Percentiles rank a stretch among this genome's conserved stretches.
Evolutionary conservation across 2,329 filamentous ascomycete genomes (phyloP).

Genomic region (Alternaria sp.): DNA sequence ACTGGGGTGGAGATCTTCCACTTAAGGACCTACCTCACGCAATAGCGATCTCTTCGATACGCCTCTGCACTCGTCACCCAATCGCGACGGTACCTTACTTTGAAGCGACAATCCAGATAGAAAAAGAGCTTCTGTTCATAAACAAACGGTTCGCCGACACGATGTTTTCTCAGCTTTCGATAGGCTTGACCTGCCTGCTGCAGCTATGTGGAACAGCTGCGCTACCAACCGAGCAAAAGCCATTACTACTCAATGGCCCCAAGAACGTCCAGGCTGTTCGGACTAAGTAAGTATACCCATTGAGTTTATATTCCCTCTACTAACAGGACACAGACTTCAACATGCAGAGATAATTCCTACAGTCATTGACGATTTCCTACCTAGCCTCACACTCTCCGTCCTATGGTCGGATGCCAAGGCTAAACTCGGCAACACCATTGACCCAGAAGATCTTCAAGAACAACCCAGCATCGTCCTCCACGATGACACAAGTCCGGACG

Average conservation of each 20-base stretch:
- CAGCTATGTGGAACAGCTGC: conserved; percentile 27
- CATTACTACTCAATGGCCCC: conserved; percentile 22
- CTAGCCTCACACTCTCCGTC: conserved; percentile 61
- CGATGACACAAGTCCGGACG: conserved; percentile 38
- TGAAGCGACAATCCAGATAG: neutral
- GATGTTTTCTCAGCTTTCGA: conserved; percentile 27
- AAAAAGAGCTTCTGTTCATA: neutral
- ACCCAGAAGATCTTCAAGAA: conserved; percentile 54
- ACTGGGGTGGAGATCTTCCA: conserved; percentile 22
- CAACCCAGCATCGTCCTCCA: conserved; percentile 54
- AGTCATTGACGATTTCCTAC: conserved; percentile 69
- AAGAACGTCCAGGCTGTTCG: conserved; percentile 38
- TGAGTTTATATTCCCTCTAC: neutral
- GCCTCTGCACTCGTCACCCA: neutral
- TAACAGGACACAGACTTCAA: conserved; percentile 39
- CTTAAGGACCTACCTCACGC: conserved; percentile 23
- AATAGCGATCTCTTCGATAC: conserved; percentile 15
- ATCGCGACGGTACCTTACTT: neutral
- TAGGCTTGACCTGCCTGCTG: conserved; percentile 25
- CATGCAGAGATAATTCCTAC: conserved; percentile 52
- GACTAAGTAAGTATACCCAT: conserved; percentile 32
- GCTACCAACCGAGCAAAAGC: conserved; percentile 43
- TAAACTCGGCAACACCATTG: conserved; percentile 63
- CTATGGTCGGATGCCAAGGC: conserved; percentile 55
- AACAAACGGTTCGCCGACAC: neutral